phyloP scores from a whole-genome alignment of 2,329 filamentous ascomycete species.

The Fusarium sacchari region DNA sequence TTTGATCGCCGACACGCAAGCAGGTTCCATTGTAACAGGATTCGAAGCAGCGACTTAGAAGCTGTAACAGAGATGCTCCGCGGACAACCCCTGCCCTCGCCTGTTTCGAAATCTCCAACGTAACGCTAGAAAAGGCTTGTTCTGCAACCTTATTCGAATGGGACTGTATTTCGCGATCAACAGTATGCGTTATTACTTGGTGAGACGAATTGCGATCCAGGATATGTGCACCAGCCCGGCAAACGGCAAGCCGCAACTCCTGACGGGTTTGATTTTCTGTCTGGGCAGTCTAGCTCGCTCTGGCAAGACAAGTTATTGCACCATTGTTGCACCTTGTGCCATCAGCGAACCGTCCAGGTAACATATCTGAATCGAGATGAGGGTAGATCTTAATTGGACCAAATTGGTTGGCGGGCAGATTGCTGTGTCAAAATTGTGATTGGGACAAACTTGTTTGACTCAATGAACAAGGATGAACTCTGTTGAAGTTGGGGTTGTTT shows the following conservation, averaged over 20 bases:
- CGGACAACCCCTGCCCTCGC: conserved; percentile 18
- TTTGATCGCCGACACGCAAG: conserved; percentile 27
- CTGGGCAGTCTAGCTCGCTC: conserved; percentile 3
- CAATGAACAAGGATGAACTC: not conserved
- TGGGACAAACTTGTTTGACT: not conserved
- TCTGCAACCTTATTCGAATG: conserved; percentile 16
- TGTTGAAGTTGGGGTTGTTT: not conserved
- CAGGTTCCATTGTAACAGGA: conserved; percentile 25
- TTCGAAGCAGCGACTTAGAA: conserved; percentile 2
- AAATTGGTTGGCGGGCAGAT: not conserved
- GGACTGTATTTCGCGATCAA: conserved; percentile 18
- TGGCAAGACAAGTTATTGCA: conserved; percentile 19
- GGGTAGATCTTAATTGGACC: not conserved
- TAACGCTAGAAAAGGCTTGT: conserved; percentile 36
- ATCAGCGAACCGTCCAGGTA: not conserved
- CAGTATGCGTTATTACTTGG: conserved; percentile 1
- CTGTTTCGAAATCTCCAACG: conserved; percentile 23
- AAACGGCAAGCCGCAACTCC: not conserved
- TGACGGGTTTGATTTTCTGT: not conserved
- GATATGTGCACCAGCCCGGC: conserved; percentile 8
- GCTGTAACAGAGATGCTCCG: conserved; percentile 27
- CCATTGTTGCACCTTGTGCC: conserved; percentile 18
- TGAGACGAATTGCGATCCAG: conserved; percentile 12
- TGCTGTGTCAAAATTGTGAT: not conserved
- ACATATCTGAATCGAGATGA: conserved; percentile 1